Conservation (phyloP, 768 basidiomycete species). For the Termitomyces sp. region DNA sequence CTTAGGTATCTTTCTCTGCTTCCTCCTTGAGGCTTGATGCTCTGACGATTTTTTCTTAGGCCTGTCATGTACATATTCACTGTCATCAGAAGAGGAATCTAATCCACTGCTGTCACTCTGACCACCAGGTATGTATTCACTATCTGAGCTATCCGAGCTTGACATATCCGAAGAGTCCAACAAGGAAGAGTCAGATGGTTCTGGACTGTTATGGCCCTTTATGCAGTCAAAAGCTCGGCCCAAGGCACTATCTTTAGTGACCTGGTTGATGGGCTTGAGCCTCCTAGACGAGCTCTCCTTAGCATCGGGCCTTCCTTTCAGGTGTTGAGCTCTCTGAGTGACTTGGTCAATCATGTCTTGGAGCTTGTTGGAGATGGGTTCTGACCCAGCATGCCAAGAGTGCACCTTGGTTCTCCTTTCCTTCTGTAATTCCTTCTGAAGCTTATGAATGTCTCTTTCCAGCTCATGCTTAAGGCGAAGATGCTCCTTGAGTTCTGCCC, state of each 20-base stretch:
- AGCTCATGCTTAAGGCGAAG: neutral
- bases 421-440: neutral
- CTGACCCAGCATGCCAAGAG: neutral
- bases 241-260: neutral
- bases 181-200: neutral
- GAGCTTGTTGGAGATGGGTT: neutral
- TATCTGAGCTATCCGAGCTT: too few relatives aligned
- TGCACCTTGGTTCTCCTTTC: neutral
- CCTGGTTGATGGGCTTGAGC: neutral
- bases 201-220: too few relatives aligned
- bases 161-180: too few relatives aligned
- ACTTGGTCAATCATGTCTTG: neutral
- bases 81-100: too few relatives aligned
- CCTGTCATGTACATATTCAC: too few relatives aligned
- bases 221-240: neutral
- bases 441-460: neutral
- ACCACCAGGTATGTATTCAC: too few relatives aligned
- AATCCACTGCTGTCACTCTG: too few relatives aligned
- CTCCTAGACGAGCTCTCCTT: neutral
- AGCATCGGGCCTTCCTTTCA: too few relatives aligned
- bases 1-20: conserved; percentile 9
- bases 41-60: too few relatives aligned
- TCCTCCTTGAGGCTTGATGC: neutral
- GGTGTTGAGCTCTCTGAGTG: neutral
- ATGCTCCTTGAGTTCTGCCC: neutral